Evolutionary conservation across 73 alveolate species (phyloP), one percentile per base, ranked within the genome.

Genomic region (Paramecium octaurelia): DNA sequence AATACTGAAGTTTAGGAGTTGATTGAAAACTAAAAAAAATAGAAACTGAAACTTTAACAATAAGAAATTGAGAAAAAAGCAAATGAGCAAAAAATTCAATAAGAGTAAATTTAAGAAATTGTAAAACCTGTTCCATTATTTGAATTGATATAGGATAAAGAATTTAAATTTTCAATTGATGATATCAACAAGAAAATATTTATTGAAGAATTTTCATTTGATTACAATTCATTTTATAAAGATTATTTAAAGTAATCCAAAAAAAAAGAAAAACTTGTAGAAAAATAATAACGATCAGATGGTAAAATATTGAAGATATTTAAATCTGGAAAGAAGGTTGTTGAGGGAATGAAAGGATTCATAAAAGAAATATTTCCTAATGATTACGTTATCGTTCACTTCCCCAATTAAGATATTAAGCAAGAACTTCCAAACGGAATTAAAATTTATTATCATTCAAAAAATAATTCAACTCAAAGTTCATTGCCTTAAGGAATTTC

Each of bases 271-370:
- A 64, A 64, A 18, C 24, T 24, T 27, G 46, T 64, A 23, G 84
- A 64, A 27, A 31, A 27, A 64, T 27, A 12, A 31, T 34, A 64
- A 42, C 8, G 44, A 64, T 64, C 84, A 64, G 84, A 64, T 64
- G 84, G 84, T 3, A 64, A 64, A 64, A 12, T 34, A 64, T 23
- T 64, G 1, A 64, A 64, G 27, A 14, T 64, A 31, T 64, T 27
- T 34, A 64, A 64, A 34, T 64, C 84, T 64, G 84, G 84, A 27
- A 64, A 64, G 46, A 64, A 64, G 84, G 84, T 31, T 1, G 84
- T 64, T 11, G 84, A 31, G 9, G 84, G 84, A 64, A 64, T 64
- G 84, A 64, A 64, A 64, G 84, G 84, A 31, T 64, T 64, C 9
- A 31, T 27, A 3, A 64, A 64, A 34, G 84, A 64, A 64, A 64